A percentile compares a stretch with the other conserved stretches of the same genome.
Evolutionary conservation across 164 flowering plant species (phyloP).

Genomic region (Sextonia rubra): DNA sequence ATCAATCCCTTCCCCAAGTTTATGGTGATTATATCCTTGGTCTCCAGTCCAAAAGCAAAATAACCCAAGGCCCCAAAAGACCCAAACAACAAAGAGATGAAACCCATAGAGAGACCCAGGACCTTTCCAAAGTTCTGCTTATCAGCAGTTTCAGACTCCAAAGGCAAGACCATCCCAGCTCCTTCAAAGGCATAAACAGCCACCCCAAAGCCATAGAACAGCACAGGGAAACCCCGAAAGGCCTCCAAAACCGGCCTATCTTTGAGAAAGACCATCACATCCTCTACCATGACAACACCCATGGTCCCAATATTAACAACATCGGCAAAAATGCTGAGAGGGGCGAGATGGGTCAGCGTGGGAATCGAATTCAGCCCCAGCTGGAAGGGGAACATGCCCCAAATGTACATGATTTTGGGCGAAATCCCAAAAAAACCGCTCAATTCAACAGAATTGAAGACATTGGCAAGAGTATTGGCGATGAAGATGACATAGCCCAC

Average conservation of each 20-base stretch:
- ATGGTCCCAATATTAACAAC: slow-evolving; percentile 79
- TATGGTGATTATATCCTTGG: slow-evolving; percentile 72
- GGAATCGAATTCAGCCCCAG: slow-evolving; percentile 73
- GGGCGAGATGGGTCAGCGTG: slow-evolving; percentile 78
- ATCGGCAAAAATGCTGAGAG: slow-evolving; percentile 91
- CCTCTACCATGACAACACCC: slow-evolving; percentile 80
- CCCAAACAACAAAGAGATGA: slow-evolving; percentile 56
- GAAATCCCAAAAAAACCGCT: slow-evolving; percentile 6
- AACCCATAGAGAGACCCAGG: slow-evolving; percentile 50
- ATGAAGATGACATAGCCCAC: slow-evolving; percentile 47
- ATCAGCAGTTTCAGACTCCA: slow-evolving; percentile 63
- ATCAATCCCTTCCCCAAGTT: slow-evolving; percentile 63
- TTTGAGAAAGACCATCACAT: slow-evolving; percentile 33
- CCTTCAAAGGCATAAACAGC: slow-evolving; percentile 87
- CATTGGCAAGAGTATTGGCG: slow-evolving; percentile 48
- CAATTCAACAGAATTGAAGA: slow-evolving; percentile 24
- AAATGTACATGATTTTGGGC: slow-evolving; percentile 44
- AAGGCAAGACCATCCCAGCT: slow-evolving; percentile 73
- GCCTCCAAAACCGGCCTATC: slow-evolving; percentile 36
- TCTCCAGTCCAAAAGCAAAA: slow-evolving; percentile 74
- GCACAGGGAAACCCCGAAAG: slow-evolving; percentile 54
- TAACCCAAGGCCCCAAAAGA: slow-evolving; percentile 79
- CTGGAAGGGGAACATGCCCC: slow-evolving; percentile 77
- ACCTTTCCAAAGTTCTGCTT: slow-evolving; percentile 57
- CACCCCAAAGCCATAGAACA: slow-evolving; percentile 77